Evolutionary conservation across 768 basidiomycete genomes (phyloP).

Genomic region (Stropharia rugosoannulata): DNA sequence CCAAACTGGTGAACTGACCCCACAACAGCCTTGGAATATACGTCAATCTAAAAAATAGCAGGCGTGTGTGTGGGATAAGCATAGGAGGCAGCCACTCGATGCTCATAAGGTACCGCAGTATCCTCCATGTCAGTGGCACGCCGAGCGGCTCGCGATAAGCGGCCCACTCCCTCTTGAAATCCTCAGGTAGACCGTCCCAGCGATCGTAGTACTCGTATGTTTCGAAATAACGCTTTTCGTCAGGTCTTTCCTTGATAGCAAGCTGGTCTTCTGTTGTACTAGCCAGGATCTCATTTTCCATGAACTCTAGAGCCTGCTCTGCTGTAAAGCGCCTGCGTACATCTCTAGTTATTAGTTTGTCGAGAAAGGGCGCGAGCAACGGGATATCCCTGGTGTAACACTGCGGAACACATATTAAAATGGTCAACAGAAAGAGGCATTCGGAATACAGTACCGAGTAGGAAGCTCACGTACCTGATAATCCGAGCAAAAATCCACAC

Average conservation of each 20-base stretch:
- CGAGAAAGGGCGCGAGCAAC: constrained; percentile 25
- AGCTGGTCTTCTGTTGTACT: too few relatives aligned
- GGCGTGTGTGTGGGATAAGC: too few relatives aligned
- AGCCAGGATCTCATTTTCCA: constrained; percentile 11
- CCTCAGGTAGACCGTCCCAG: not conserved
- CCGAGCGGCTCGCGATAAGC: constrained; percentile 1
- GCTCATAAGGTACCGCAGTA: too few relatives aligned
- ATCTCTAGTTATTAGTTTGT: constrained; percentile 24
- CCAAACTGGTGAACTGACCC: too few relatives aligned
- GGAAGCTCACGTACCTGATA: constrained; percentile 12
- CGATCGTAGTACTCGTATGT: not conserved
- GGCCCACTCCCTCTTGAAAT: not conserved
- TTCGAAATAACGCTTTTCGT: too few relatives aligned
- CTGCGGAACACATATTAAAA: constrained; percentile 6
- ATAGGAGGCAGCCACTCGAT: too few relatives aligned
- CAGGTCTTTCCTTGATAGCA: too few relatives aligned
- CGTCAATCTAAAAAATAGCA: too few relatives aligned
- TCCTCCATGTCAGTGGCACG: too few relatives aligned
- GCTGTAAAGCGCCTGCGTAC: constrained; percentile 23
- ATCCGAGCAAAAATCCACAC: constrained; percentile 5
- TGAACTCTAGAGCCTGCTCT: constrained; percentile 22
- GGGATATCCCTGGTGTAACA: constrained; percentile 17
- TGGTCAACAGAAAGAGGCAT: not conserved
- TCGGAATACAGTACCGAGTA: not conserved
- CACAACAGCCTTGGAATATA: too few relatives aligned